Percentiles rank a stretch among this genome's conserved stretches.
Evolutionary conservation across 2,329 filamentous ascomycete species (phyloP).

Genomic region (Hymenoscyphus albidus): DNA sequence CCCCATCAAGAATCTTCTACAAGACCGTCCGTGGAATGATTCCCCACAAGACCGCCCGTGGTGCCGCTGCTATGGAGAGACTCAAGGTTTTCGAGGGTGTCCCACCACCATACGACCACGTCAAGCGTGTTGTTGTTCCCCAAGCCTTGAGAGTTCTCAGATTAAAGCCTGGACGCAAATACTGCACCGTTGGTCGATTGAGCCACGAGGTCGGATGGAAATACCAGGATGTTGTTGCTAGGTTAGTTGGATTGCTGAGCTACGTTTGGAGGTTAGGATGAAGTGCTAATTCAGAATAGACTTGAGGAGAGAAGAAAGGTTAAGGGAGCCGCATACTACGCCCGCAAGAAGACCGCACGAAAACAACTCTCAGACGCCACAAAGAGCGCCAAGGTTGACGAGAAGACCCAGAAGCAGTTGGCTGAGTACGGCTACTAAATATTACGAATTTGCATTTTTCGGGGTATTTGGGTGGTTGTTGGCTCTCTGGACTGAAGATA

Average conservation of each 20-base stretch:
- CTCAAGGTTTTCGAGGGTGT: conserved; percentile 99
- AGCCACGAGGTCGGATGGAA: conserved; percentile 99
- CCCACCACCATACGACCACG: conserved; percentile 97
- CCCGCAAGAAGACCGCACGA: conserved; percentile 96
- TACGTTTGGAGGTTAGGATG: conserved; percentile 10
- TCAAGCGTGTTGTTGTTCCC: conserved; percentile 99
- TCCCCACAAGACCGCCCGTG: conserved; percentile 98
- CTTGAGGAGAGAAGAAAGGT: conserved; percentile 99
- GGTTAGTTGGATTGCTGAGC: conserved; percentile 57
- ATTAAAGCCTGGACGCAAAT: conserved; percentile 98
- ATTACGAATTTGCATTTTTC: conserved; percentile 27
- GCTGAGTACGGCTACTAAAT: conserved; percentile 86
- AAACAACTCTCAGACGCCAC: conserved; percentile 89
- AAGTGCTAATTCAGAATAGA: conserved; percentile 47
- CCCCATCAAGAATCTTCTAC: conserved; percentile 99
- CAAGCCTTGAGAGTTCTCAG: conserved; percentile 95
- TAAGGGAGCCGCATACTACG: conserved; percentile 98
- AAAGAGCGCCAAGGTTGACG: conserved; percentile 84
- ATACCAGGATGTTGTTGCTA: conserved; percentile 98
- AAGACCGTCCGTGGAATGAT: conserved; percentile 99
- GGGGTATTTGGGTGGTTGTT: conserved; percentile 22
- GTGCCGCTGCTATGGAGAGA: conserved; percentile 92
- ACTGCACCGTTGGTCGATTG: conserved; percentile 97
- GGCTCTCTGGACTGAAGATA: conserved; percentile 16
- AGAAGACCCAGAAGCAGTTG: conserved; percentile 84